Evolutionary conservation across 1,284 basidiomycete genomes (phyloP).

Genomic region (Trichosporon coremiiforme): DNA sequence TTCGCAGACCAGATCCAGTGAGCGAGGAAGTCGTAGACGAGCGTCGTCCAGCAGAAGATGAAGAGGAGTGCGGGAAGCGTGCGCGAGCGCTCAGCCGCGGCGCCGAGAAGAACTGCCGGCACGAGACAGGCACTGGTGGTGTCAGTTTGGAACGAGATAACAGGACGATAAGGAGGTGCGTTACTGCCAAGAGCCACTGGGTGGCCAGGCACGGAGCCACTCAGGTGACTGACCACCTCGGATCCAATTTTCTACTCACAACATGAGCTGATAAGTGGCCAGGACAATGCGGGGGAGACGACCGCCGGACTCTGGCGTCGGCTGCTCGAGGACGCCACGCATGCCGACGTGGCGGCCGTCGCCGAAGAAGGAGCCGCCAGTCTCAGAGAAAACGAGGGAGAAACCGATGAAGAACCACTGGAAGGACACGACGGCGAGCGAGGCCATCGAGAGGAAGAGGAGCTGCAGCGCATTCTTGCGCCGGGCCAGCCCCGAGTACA

Average conservation of each 20-base stretch:
- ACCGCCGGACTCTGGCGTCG: slow-evolving; percentile 66
- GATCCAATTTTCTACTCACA: slow-evolving; percentile 23
- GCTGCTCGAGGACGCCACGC: slow-evolving; percentile 66
- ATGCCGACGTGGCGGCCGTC: slow-evolving; percentile 73
- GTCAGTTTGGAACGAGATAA: not conserved
- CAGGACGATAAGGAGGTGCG: not conserved
- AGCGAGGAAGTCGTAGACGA: slow-evolving; percentile 71
- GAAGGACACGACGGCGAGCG: slow-evolving; percentile 71
- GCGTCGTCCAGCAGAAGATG: slow-evolving; percentile 72
- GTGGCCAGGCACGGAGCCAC: slow-evolving; percentile 31
- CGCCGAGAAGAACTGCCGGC: slow-evolving; percentile 61
- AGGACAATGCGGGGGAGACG: slow-evolving; percentile 64
- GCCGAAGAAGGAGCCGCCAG: slow-evolving; percentile 66
- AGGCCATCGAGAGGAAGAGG: slow-evolving; percentile 63
- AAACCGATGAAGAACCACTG: slow-evolving; percentile 90
- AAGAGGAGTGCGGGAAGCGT: slow-evolving; percentile 86
- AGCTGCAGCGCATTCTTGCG: slow-evolving; percentile 63
- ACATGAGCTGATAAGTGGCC: slow-evolving; percentile 76
- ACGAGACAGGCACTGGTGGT: slow-evolving; percentile 55
- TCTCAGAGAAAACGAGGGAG: slow-evolving; percentile 74
- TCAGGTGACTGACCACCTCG: not conserved
- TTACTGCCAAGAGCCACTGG: not conserved
- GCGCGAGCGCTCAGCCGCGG: slow-evolving; percentile 82
- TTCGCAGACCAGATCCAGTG: slow-evolving; percentile 74
- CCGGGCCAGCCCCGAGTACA: slow-evolving; percentile 83